Base-by-base conservation (phyloP, 202 grass and related monocot genomes). In the Zoysia matrella region DNA sequence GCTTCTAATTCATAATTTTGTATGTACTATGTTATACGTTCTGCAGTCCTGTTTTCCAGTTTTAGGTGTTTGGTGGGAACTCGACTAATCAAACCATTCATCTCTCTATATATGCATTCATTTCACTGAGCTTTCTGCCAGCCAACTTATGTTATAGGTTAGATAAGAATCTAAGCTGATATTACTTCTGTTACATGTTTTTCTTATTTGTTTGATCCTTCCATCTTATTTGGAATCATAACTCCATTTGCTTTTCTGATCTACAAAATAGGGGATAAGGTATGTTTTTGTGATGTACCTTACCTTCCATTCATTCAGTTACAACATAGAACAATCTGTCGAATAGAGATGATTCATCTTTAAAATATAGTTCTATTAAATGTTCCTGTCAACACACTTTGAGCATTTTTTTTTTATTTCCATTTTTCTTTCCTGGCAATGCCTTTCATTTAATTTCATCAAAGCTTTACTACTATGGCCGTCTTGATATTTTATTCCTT, bases 401-500 rank as follows among this genome's bases (percentile, higher is more conserved):
- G 22, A 22, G 22, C 22, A 22, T 22, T 22, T 22, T 22, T 22
- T 22, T 22, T 22, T 22, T 22, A 22, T 22, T 22, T 22, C 22
- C 22, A 22, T 22, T 22, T 2, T 13, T 2, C 15, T 85, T 48
- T 60, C 36, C 11, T 55, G 39, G 47, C 47, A 72, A 62, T 39
- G 43, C 64, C 40, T 78, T 72, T 78, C 16, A 43, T 62, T 64
- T 52, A 0, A 13, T 57, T 66, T 22, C 56, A 9, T 4, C 47
- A 73, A 72, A 57, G 2, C 65, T 85, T 65, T 65, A 65, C 2
- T 30, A 45, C 11, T 77, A 60, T 76, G 42, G 41, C 60, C 14
- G 42, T 83, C 64, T 69, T 76, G 44, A 64, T 47, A 48, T 78
- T 41, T 79, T 18, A 54, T 79, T 65, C 41, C 71, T 42, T 43